Percentiles rank a stretch among this genome's conserved stretches.
Conservation (phyloP, 352 stramenopile species). For the Phytophthora europaea region DNA sequence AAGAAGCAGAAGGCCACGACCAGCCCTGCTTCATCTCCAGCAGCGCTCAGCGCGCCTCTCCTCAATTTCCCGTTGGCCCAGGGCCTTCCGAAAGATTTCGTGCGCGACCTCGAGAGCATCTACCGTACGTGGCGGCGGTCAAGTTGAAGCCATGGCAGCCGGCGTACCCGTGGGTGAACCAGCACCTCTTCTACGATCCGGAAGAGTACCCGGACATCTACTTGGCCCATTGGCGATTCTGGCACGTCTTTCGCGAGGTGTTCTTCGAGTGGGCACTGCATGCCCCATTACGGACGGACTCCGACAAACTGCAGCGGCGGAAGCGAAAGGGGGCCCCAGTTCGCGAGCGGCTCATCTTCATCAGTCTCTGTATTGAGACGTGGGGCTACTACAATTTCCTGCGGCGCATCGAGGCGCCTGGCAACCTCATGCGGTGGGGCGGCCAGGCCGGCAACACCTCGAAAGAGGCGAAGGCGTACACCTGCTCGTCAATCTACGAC, state of each 20-base stretch:
- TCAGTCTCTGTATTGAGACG: background rate
- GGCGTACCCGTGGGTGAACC: background rate
- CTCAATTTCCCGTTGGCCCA: background rate
- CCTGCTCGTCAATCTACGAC: accelerated
- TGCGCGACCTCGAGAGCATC: background rate
- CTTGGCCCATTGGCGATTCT: background rate
- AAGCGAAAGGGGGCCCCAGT: background rate
- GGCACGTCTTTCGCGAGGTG: background rate
- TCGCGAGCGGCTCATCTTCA: background rate
- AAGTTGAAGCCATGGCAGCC: background rate
- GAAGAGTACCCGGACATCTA: background rate
- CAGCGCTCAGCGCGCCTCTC: too few species aligned
- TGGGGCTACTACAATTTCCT: background rate
- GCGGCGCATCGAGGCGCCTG: background rate
- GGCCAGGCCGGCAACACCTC: background rate
- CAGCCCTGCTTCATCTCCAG: background rate
- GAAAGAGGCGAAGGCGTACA: background rate
- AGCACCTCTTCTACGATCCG: background rate
- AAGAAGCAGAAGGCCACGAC: background rate
- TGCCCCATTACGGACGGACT: background rate
- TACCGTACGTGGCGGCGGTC: background rate
- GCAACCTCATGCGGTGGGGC: background rate
- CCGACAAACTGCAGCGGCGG: background rate
- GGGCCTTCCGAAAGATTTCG: background rate
- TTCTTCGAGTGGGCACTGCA: background rate